Conservation (phyloP, 2,329 filamentous ascomycete genomes). For the Lecanicillium sp. region DNA sequence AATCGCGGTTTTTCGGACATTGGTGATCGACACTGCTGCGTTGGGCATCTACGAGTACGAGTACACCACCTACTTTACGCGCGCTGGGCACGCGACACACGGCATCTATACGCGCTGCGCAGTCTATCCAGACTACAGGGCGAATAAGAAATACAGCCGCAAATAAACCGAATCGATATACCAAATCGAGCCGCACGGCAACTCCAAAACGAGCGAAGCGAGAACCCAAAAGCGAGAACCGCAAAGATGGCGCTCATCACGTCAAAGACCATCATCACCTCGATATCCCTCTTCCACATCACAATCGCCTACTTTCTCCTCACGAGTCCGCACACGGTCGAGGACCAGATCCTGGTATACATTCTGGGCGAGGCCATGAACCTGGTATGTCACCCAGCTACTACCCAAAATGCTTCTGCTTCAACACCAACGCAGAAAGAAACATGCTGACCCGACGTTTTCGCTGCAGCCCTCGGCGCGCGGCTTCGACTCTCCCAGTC, state of each 20-base stretch:
- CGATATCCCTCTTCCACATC: constrained; percentile 75
- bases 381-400: constrained; percentile 49
- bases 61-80: no score
- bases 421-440: not conserved
- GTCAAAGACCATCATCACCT: constrained; percentile 70
- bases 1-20: no score
- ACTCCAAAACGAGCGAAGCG: no score
- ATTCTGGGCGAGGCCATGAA: constrained; percentile 78
- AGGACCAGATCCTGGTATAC: constrained; percentile 72
- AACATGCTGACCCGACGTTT: not conserved
- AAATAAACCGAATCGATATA: not conserved
- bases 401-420: not conserved
- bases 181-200: no score
- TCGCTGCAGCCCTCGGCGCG: constrained; percentile 50
- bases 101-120: not conserved
- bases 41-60: no score
- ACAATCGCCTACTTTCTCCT: constrained; percentile 79
- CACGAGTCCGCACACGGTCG: constrained; percentile 60
- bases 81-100: no score
- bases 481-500: constrained; percentile 58
- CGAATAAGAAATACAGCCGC: not conserved
- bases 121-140: not conserved
- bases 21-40: no score
- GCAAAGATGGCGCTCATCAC: constrained; percentile 71
- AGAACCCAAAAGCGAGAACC: not conserved